Conservation (phyloP, 305 asterid species). For the Fraxinus albicans region DNA sequence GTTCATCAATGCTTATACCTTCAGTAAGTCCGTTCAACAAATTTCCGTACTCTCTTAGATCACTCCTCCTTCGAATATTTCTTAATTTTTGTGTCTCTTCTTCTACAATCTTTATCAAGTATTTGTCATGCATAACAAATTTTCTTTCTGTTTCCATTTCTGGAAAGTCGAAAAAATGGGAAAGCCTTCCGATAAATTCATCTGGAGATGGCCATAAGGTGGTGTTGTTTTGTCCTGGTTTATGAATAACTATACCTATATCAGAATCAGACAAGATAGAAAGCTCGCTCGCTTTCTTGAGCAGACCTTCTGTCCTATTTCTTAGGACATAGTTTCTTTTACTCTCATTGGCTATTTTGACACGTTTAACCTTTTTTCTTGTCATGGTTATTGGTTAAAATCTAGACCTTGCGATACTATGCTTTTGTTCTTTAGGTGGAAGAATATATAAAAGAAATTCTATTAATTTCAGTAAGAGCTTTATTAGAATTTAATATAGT, state of each 20-base stretch:
- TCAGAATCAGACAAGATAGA: slow-evolving; percentile 24
- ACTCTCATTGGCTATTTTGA: neutral
- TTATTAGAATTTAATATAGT: neutral
- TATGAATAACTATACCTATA: slow-evolving; percentile 18
- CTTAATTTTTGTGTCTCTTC: neutral
- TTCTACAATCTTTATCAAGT: neutral
- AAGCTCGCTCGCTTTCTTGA: slow-evolving; percentile 15
- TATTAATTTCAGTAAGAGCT: neutral
- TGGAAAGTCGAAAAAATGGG: slow-evolving; percentile 7
- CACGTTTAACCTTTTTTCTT: slow-evolving; percentile 15
- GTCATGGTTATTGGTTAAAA: slow-evolving; percentile 6
- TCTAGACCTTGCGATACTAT: neutral
- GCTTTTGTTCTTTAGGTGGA: neutral
- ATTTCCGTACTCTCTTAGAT: neutral
- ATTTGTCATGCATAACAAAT: slow-evolving; percentile 6
- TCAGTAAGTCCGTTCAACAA: neutral
- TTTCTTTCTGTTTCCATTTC: slow-evolving; percentile 2
- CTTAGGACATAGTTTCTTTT: slow-evolving; percentile 2
- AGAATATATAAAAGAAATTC: neutral
- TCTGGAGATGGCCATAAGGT: slow-evolving; percentile 24
- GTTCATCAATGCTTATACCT: neutral
- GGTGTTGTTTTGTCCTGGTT: slow-evolving; percentile 3
- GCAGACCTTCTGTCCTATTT: slow-evolving; percentile 9
- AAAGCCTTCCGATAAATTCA: neutral
- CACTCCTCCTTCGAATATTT: neutral